These are phyloP conservation scores for Solanum phureja DNA, from an alignment of 257 asterid genomes.

Conservation along the genomic window DNA sequence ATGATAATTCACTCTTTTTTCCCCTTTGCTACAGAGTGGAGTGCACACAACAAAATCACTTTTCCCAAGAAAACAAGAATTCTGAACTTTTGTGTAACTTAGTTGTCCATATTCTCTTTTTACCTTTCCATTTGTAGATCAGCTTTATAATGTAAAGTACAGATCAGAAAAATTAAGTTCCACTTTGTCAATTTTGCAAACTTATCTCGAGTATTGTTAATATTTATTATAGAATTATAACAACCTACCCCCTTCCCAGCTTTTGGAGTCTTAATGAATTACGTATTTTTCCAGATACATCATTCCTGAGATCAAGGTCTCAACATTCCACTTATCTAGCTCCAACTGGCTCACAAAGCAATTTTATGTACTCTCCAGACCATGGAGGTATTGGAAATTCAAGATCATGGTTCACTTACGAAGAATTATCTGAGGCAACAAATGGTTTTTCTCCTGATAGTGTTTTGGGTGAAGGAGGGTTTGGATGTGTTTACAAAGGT, in stretches of 20 bases:
- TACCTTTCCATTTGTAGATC: not conserved
- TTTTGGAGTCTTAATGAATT: not conserved
- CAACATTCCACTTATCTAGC: slow-evolving; percentile 36
- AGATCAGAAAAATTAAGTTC: not conserved
- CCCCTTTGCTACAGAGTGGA: not conserved
- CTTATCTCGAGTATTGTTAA: not conserved
- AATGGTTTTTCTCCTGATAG: slow-evolving; percentile 37
- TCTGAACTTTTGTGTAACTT: not conserved
- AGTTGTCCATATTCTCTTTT: not conserved
- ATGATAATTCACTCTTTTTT: not conserved
- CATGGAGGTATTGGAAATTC: slow-evolving; percentile 52
- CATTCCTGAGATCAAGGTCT: slow-evolving; percentile 35
- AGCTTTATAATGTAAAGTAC: not conserved
- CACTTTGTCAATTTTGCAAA: not conserved
- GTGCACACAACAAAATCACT: not conserved
- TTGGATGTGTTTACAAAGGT: slow-evolving; percentile 85
- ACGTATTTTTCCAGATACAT: slow-evolving; percentile 37
- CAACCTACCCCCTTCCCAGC: not conserved
- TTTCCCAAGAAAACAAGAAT: not conserved
- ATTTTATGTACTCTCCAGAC: slow-evolving; percentile 41
- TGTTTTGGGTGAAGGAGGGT: slow-evolving; percentile 84
- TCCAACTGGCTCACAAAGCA: slow-evolving; percentile 45
- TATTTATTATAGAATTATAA: not conserved
- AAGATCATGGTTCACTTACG: slow-evolving; percentile 65
- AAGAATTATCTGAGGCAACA: slow-evolving; percentile 64